Conservation (phyloP, 257 asterid species). For the Solanum clarkiae region DNA sequence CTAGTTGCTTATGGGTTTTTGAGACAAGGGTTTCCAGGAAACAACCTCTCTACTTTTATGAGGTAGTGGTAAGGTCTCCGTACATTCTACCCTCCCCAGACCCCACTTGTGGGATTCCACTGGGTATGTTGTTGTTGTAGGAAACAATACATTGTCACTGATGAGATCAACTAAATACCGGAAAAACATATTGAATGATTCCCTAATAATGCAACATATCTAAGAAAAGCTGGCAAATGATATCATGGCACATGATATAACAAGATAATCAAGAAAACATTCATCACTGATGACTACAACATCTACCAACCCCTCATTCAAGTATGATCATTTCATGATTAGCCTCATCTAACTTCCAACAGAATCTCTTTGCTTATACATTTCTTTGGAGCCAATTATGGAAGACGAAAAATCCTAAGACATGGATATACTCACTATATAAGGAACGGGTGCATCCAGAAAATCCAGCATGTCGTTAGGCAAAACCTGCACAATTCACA, state of each 20-base stretch:
- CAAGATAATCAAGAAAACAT: neutral
- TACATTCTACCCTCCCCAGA: too few species aligned
- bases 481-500: conserved; percentile 52
- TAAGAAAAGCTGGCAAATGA: neutral
- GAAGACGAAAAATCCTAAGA: neutral
- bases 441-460: conserved; percentile 98
- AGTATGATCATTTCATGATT: neutral
- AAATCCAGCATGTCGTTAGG: conserved; percentile 98
- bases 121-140: neutral
- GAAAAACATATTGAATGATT: neutral
- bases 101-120: too few species aligned
- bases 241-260: neutral
- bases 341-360: neutral
- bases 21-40: too few species aligned
- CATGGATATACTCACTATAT: conserved; percentile 55
- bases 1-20: too few species aligned
- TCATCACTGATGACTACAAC: neutral
- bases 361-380: neutral
- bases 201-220: neutral
- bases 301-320: neutral
- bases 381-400: neutral
- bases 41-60: too few species aligned
- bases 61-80: too few species aligned
- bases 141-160: neutral
- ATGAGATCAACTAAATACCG: neutral